phyloP scores from a whole-genome alignment of 2,329 filamentous ascomycete genomes.

The Ophiocordyceps polyrhachis-furcata region DNA sequence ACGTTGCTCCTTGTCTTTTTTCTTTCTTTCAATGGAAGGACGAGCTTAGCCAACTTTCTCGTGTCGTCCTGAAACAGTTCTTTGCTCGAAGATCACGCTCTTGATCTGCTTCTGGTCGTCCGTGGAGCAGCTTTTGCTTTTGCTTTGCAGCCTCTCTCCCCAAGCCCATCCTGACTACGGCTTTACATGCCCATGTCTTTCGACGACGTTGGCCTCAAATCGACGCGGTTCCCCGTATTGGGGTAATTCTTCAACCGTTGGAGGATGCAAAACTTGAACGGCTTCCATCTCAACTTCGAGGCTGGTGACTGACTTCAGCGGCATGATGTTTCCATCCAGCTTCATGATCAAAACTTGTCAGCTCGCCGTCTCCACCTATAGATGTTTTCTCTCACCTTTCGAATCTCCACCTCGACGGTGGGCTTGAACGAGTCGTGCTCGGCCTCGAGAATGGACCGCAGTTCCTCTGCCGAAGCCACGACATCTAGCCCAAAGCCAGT shows the following conservation, averaged over 20 bases:
- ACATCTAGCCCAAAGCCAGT: background rate
- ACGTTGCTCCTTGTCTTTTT: no score
- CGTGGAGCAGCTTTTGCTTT: no score
- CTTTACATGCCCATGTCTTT: background rate
- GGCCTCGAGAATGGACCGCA: background rate
- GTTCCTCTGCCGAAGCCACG: background rate
- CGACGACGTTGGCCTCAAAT: background rate
- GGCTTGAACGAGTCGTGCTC: background rate
- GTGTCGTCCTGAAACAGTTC: no score
- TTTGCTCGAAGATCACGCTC: no score
- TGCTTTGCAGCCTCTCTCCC: no score
- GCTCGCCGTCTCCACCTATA: background rate
- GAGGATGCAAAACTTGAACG: background rate
- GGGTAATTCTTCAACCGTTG: background rate
- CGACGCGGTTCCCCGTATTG: background rate
- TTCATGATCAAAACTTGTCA: background rate
- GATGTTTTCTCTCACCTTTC: background rate
- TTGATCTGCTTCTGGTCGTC: no score
- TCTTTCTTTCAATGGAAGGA: no score
- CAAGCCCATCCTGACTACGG: no score
- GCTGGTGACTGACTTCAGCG: background rate
- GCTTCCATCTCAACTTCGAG: background rate
- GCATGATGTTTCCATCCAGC: background rate
- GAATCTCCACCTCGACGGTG: background rate
- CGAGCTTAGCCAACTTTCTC: no score